Base-by-base conservation (phyloP, 768 basidiomycete genomes). In the Gyrodon lividus region DNA sequence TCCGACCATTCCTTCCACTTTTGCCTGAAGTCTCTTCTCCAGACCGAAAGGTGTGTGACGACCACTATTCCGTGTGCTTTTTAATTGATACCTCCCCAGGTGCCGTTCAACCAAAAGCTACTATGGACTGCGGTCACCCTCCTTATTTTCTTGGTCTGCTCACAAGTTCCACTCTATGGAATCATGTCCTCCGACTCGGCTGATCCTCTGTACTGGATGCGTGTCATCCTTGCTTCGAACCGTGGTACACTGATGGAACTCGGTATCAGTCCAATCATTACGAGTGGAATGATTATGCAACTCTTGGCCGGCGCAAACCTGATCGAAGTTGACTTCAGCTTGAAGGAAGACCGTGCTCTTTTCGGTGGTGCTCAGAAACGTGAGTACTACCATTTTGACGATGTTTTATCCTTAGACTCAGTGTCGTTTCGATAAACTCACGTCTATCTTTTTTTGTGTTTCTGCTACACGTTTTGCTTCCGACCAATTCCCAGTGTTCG, bases 201-300 rank as follows among this genome's bases (percentile, higher is more conserved):
- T 48, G 96, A 99, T 76, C 97, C 97, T 13, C 84, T 99, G 38
- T 98, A 97, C 77, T 98, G 96, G 97, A 94, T 98, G 89, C 91
- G 96, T 73, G 96, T 96, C 76, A 98, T 99, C 74, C 83, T 99
- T 54, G 96, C 97, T 20, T 97, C 93, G 6, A 98, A 98, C 76
- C 84, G 96, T 54, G 97, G 97, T 57, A 98, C 97, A 1, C 86
- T 98, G 55, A 99, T 99, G 97, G 97, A 99, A 73, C 84, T 99
- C 55, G 96, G 97, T 54, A 98, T 98, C 62, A 95, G 86, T 24
- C 97, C 97, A 35, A 97, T 98, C 66, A 84, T 98, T 69, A 99
- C 97, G 9, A 91, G 89, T 46, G 97, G 97, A 64, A 98, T 98
- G 96, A 99, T 98, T 72, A 98, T 99, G 92, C 97, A 99, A 73